Percentiles rank a stretch among this genome's conserved stretches.
Evolutionary conservation across 108 stramenopile genomes (phyloP).

Genomic region (Cylindrotheca closterium): DNA sequence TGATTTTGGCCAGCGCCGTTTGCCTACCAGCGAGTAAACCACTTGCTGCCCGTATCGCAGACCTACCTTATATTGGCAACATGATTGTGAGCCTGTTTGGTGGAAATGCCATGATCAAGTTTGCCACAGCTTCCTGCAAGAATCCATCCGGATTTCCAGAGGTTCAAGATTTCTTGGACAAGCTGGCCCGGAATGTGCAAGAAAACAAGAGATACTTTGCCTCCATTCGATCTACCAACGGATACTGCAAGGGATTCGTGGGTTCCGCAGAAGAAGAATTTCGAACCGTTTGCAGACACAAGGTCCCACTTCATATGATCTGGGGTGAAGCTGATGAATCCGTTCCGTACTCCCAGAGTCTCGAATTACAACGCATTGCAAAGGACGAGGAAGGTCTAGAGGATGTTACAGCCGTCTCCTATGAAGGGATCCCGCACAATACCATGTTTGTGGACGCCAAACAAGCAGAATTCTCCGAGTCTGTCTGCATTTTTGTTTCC

Average conservation of each 20-base stretch:
- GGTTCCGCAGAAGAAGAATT: constrained; percentile 1
- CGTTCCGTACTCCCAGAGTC: constrained; percentile 1
- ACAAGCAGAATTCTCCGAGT: constrained; percentile 2
- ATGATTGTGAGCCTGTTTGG: background rate
- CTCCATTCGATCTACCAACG: constrained; percentile 6
- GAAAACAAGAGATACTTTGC: constrained; percentile 2
- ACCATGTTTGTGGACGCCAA: constrained; percentile 5
- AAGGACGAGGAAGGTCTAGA: background rate
- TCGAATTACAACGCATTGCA: background rate
- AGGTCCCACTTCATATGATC: constrained; percentile 3
- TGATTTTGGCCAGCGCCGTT: background rate
- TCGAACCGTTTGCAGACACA: background rate
- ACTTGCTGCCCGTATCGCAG: background rate
- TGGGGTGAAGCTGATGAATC: constrained; percentile 1
- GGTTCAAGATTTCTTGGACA: background rate
- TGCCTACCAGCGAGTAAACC: background rate
- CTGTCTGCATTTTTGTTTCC: constrained; percentile 1
- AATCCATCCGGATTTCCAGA: background rate
- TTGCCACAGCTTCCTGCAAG: background rate
- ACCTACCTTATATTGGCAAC: background rate
- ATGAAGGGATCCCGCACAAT: constrained; percentile 3
- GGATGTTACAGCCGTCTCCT: background rate
- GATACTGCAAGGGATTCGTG: constrained; percentile 2
- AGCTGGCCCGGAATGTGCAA: background rate
- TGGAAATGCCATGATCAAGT: background rate